Percentiles rank a stretch among this genome's conserved stretches.
phyloP scores from a whole-genome alignment of 2,329 filamentous ascomycete species.

The Sphaerulina populicola region DNA sequence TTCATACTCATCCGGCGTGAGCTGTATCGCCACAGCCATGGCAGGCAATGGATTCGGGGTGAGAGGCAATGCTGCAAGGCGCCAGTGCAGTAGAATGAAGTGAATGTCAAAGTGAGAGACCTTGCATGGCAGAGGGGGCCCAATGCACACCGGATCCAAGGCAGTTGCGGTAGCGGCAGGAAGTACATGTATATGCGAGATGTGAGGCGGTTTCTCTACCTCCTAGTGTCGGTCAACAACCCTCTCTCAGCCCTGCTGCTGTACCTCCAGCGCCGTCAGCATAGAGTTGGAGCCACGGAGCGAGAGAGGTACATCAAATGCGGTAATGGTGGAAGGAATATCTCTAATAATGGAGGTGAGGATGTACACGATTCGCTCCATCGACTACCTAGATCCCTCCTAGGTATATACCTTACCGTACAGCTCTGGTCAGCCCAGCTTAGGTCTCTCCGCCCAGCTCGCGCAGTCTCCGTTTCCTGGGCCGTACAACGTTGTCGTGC shows the following conservation, averaged over 20 bases:
- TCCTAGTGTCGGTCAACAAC: not conserved
- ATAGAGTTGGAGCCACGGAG: not conserved
- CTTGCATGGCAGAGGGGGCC: not conserved
- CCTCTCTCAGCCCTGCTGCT: not conserved
- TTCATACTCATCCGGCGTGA: conserved; percentile 35
- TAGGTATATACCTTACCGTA: too few species aligned
- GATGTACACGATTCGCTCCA: not conserved
- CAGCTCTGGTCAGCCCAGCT: not conserved
- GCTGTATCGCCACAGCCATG: conserved; percentile 15
- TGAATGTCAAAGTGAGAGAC: not conserved
- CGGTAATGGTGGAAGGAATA: not conserved
- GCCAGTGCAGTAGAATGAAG: not conserved
- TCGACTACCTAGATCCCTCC: not conserved
- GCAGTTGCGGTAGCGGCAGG: not conserved
- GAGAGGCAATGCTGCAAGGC: not conserved
- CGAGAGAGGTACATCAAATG: too few species aligned
- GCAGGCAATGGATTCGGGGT: not conserved
- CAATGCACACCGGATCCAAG: not conserved
- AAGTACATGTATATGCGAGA: not conserved
- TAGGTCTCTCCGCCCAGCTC: not conserved
- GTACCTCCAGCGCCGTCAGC: not conserved
- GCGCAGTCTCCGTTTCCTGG: not conserved
- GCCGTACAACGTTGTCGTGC: not conserved
- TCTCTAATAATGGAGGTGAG: not conserved
- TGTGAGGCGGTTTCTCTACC: not conserved